phyloP scores from a whole-genome alignment of 345 rosid genomes.

The Linum usitatissimum region DNA sequence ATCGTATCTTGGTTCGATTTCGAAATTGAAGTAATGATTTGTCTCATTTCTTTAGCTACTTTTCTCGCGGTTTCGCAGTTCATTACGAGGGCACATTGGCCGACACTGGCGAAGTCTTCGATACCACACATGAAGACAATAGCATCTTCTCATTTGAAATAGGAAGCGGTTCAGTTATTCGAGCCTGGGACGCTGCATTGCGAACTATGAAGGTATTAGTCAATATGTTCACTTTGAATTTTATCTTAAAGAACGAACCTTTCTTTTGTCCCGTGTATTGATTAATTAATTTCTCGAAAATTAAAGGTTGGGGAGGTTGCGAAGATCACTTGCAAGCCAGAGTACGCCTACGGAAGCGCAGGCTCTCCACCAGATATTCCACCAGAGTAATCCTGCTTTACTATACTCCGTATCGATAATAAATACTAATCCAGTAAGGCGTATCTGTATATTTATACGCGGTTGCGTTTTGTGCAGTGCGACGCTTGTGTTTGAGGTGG shows the following conservation, averaged over 20 bases:
- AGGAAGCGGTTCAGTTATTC: constrained; percentile 72
- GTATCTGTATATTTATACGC: neutral
- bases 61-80: constrained; percentile 28
- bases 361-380: constrained; percentile 95
- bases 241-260: neutral
- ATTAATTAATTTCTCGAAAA: constrained; percentile 5
- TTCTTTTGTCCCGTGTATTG: neutral
- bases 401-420: neutral
- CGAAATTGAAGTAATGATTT: no score
- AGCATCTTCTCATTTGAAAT: constrained; percentile 77
- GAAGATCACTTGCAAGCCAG: constrained; percentile 80
- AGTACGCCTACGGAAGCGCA: constrained; percentile 76
- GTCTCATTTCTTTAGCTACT: no score
- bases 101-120: constrained; percentile 79
- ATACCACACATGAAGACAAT: constrained; percentile 80
- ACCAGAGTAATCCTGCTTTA: constrained; percentile 45
- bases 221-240: constrained; percentile 1
- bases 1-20: no score
- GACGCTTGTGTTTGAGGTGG: constrained; percentile 82
- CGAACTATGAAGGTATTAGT: constrained; percentile 73
- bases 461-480: constrained; percentile 42
- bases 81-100: constrained; percentile 80
- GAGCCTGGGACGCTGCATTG: constrained; percentile 80
- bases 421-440: neutral
- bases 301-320: constrained; percentile 93